Evolutionary conservation across 1,139 yeast genomes (phyloP), one percentile per base, ranked within the genome.

Genomic region (Hansenula anomala): DNA sequence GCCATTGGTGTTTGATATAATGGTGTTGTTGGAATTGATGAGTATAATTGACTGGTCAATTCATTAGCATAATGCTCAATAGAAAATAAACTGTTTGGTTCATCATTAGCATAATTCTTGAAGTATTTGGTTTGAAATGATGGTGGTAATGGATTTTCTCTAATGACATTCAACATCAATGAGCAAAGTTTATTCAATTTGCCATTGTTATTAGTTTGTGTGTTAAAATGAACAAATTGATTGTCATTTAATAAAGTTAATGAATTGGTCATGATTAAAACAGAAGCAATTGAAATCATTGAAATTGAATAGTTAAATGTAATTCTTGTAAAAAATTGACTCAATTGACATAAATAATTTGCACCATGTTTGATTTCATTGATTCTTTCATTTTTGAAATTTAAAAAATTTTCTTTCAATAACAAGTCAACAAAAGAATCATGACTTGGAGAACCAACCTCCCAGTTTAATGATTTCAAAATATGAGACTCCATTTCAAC

Each of bases 401-500:
- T 36, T 10, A 45, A 46, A 22, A 42, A 37, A 27, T 45, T 55
- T 40, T 52, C 51, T 49, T 58, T 72, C 63, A 55, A 68, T 51
- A 69, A 69, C 38, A 80, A 59, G 52, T 81, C 88, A 43, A 80
- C 64, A 50, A 78, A 79, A 6, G 74, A 63, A 58, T 80, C 88
- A 49, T 77, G 73, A 9, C 85, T 77, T 19, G 86, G 78, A 35
- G 69, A 60, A 37, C 71, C 66, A 33, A 78, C 64, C 51, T 70
- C 64, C 85, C 85, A 79, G 40, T 70, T 66, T 42, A 78, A 61
- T 8, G 76, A 66, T 60, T 76, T 79, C 44, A 82, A 63, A 34
- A 82, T 69, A 51, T 78, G 82, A 46, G 79, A 71, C 56, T 83
- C 92, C 79, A 80, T 78, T 52, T 78, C 81, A 42, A 78, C 63